Base-by-base conservation (phyloP, 139 green algal species). In the Diplosphaera chodatii region DNA sequence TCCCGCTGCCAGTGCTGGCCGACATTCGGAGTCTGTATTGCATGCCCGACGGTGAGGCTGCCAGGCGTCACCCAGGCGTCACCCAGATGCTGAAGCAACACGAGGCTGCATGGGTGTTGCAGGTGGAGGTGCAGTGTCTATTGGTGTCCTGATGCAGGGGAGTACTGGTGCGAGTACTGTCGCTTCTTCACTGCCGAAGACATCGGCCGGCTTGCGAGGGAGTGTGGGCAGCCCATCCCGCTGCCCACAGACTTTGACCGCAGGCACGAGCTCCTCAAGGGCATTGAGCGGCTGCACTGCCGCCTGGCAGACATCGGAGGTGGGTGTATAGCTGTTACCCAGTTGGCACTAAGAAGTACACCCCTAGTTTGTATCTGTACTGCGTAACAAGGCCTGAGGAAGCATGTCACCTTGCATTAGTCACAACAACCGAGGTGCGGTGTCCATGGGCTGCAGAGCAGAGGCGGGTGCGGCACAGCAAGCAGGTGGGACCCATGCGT, bases 101-200 rank as follows among this genome's bases (percentile, higher is more conserved):
- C n/a, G n/a, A n/a, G n/a, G n/a, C n/a, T n/a, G n/a, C n/a, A n/a
- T n/a, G n/a, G n/a, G n/a, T n/a, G n/a, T n/a, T n/a, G n/a, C n/a
- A n/a, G n/a, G n/a, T n/a, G n/a, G n/a, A n/a, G n/a, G n/a, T n/a
- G n/a, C n/a, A n/a, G n/a, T n/a, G n/a, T n/a, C n/a, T n/a, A n/a
- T n/a, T n/a, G n/a, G n/a, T n/a, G n/a, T n/a, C n/a, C n/a, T n/a
- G n/a, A n/a, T n/a, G 68, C 72, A 63, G 77, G 70, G 25, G 72
- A 31, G 3, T 84, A 72, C 78, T 74, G 31, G 32, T 25, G 85
- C 40, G 80, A 85, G 72, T 69, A 75, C 31, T 37, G 32, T 25
- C 80, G 64, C 13, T 69, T 85, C 29, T 78, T 64, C 40, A 77
- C n/a, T n/a, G 80, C 72, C 4, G 29, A 56, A 20, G 70, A 84